phyloP scores from a whole-genome alignment of 352 stramenopile genomes.

The Phytophthora aleatoria region DNA sequence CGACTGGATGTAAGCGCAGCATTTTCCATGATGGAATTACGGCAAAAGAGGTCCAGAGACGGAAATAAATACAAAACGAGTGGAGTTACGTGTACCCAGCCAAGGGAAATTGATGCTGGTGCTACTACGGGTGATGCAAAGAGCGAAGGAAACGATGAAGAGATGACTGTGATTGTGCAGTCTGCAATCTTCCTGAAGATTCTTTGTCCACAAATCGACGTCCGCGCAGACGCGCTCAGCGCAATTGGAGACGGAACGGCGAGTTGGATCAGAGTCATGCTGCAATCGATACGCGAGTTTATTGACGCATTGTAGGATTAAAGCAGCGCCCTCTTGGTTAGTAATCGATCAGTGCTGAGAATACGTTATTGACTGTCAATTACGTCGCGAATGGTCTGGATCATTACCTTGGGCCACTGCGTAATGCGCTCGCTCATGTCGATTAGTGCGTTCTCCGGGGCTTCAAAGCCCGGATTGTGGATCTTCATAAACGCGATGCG shows the following conservation, averaged over 20 bases:
- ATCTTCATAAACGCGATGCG: constrained; percentile 27
- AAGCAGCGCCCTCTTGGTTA: no score
- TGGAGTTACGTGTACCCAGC: no score
- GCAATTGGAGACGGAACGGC: constrained; percentile 9
- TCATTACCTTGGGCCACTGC: constrained; percentile 24
- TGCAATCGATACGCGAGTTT: constrained; percentile 19
- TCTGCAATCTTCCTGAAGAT: constrained; percentile 24
- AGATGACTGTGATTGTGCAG: constrained; percentile 24
- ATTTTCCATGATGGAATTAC: constrained; percentile 21
- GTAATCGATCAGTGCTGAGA: no score
- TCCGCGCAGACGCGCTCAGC: not conserved
- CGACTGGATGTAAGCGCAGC: constrained; percentile 35
- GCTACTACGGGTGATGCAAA: no score
- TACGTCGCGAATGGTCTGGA: constrained; percentile 17
- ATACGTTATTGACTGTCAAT: constrained; percentile 1
- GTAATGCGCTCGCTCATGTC: constrained; percentile 21
- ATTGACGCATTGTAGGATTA: constrained; percentile 1
- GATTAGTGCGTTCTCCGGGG: not conserved
- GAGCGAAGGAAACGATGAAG: not conserved
- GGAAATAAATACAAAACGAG: no score
- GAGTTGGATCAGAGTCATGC: constrained; percentile 23
- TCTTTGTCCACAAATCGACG: constrained; percentile 4
- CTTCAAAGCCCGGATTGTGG: constrained; percentile 11
- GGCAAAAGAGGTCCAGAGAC: no score
- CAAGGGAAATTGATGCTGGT: no score